Evolutionary conservation across 176 grass and related monocot species (phyloP).

Genomic region (Zoysia pacifica): DNA sequence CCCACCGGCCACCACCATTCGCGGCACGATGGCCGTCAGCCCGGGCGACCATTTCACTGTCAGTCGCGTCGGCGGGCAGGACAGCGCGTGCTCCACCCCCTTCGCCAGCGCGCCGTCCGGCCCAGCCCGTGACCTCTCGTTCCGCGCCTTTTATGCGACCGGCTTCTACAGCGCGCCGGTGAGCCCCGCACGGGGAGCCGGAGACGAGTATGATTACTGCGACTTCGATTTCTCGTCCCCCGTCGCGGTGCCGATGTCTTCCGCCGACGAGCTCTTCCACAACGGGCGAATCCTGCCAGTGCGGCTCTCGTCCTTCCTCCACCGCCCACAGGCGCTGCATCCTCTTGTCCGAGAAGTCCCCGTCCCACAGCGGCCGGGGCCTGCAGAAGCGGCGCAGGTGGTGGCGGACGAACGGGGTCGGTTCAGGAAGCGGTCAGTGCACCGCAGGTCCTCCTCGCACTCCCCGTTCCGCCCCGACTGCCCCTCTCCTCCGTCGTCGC

Average conservation of each 20-base stretch:
- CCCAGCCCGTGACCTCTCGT: constrained; percentile 38
- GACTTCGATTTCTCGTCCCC: constrained; percentile 51
- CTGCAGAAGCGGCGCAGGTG: not conserved
- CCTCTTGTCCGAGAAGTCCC: constrained; percentile 10
- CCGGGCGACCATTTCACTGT: constrained; percentile 7
- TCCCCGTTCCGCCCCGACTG: constrained; percentile 56
- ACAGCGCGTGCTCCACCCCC: constrained; percentile 62
- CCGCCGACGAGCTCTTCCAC: constrained; percentile 84
- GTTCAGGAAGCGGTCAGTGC: constrained; percentile 47
- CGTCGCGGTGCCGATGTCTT: constrained; percentile 54
- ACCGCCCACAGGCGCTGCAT: constrained; percentile 46
- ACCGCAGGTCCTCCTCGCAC: constrained; percentile 59
- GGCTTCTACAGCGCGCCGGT: constrained; percentile 70
- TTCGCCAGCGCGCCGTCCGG: constrained; percentile 63
- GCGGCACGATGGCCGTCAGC: constrained; percentile 37
- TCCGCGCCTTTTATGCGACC: not conserved
- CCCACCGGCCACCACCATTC: constrained; percentile 16
- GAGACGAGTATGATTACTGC: not conserved
- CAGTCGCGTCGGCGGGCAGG: not conserved
- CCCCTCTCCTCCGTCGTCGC: constrained; percentile 30
- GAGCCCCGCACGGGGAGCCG: constrained; percentile 53
- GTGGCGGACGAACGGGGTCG: constrained; percentile 38
- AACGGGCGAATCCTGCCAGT: constrained; percentile 82
- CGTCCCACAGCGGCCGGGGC: not conserved
- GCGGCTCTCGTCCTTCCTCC: constrained; percentile 47